Evolutionary conservation across 2,329 filamentous ascomycete species (phyloP), one percentile per base, ranked within the genome.

Genomic region (Phialemonium atrogriseum): DNA sequence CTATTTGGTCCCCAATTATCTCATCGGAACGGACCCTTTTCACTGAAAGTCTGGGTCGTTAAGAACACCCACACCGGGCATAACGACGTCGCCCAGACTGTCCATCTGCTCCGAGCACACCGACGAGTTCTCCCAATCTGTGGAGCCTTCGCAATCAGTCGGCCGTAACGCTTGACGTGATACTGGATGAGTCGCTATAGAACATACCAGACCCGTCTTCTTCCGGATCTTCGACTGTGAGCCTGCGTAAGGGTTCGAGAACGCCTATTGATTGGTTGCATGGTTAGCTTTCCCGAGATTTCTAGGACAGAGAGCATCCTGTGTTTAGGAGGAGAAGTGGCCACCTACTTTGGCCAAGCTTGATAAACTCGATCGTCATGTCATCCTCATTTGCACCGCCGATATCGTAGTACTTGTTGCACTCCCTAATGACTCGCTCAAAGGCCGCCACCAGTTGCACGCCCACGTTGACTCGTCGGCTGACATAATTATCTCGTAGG

Each of bases 191-290:
- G 44, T 58, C 55, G 43, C 53, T 59, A 31, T 43, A 46, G 40
- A 50, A 67, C 70, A 58, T 70, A 73, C 72, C 71, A 42, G 71
- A 74, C 43, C 57, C 70, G 33, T 76, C 72, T 32, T 76, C 71
- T 38, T 76, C 72, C 34, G 71, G 47, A 37, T 74, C 68, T 29
- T 76, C 71, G 11, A 74, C 62, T 25, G 70, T 59, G n/a, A 80
- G 53, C 28, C 57, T 59, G 22, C 60, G 61, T 45, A 84, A 62
- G n/a, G 58, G 47, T 10, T 64, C 61, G 10, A 68, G 37, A 4
- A 73, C 58, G 23, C 32, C 63, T 66, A 32, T 10, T 10, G 33
- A 50, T 44, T 51, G 45, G 21, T 10, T 13, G 5, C 9, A 18
- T 10, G 19, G 14, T 21, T 12, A 9, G 5, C 17, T 22, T n/a